Evolutionary conservation across 371 early-diverging fungal species (phyloP).

Genomic region (Chytridiales sp.): DNA sequence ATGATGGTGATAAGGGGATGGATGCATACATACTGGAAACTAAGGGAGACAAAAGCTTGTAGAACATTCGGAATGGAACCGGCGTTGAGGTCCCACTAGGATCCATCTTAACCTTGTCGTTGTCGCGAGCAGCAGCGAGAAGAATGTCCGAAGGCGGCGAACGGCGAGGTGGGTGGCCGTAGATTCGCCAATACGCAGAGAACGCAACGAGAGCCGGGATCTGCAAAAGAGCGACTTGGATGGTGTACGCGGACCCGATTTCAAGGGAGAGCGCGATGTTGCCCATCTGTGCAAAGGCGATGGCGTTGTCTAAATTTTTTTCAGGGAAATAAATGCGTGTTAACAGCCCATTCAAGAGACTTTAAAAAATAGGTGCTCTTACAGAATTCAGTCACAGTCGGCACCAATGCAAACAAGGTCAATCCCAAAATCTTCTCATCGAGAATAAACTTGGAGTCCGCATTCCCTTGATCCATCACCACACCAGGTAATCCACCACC

Average conservation of each 20-base stretch:
- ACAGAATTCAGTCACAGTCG: slow-evolving; percentile 93
- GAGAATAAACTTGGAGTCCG: slow-evolving; percentile 55
- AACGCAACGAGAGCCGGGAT: slow-evolving; percentile 90
- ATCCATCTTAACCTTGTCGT: no score
- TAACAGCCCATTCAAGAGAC: background rate
- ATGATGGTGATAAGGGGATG: no score
- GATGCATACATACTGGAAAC: no score
- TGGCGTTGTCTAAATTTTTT: slow-evolving; percentile 82
- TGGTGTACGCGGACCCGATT: slow-evolving; percentile 94
- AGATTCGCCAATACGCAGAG: slow-evolving; percentile 58
- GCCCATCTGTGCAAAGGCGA: slow-evolving; percentile 89
- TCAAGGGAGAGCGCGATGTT: slow-evolving; percentile 94
- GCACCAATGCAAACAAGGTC: slow-evolving; percentile 92
- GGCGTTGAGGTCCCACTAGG: no score
- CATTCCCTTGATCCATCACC: no score
- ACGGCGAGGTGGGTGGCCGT: slow-evolving; percentile 7
- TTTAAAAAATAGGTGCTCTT: slow-evolving; percentile 9
- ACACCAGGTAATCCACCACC: slow-evolving; percentile 1
- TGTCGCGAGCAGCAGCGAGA: background rate
- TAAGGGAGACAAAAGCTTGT: no score
- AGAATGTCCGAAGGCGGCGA: background rate
- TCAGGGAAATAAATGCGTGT: slow-evolving; percentile 4
- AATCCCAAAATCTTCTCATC: slow-evolving; percentile 88
- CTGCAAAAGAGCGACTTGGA: slow-evolving; percentile 93
- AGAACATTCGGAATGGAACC: no score